Evolutionary conservation across 2,329 filamentous ascomycete species (phyloP), one percentile per base, ranked within the genome.

Genomic region (Colletotrichum liaoningense): DNA sequence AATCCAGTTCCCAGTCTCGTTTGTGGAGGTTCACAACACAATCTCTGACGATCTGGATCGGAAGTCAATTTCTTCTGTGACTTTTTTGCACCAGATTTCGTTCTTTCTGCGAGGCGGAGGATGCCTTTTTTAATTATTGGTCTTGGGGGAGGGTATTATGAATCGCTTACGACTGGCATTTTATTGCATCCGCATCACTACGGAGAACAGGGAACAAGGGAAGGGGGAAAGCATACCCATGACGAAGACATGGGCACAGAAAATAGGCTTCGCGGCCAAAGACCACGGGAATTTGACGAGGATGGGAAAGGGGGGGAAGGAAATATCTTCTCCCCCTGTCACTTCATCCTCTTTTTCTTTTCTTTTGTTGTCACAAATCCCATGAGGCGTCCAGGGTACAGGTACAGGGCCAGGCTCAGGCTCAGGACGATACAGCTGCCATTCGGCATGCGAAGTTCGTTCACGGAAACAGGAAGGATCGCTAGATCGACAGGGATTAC

Each of bases 231-330:
- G 63, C 16, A 49, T 22, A 19, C 35, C 38, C 60, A 71, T 67
- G 66, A 46, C 71, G 35, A 35, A 72, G 60, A 71, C 16, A 42
- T 42, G 14, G 38, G 16, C 38, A 42, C 38, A 73, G 35, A 35
- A 63, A 35, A 71, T 7, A 28, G 49, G 71, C 67, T 73, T 62
- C 71, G 62, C 67, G 52, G 70, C 60, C 58, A 24, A 30, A 30
- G 30, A 46, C 49, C 19, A 24, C 42, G 42, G 42, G 9, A 24
- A 38, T 46, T 46, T 28, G 38, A 14, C 2, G 11, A 24, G 63
- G 58, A 14, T 42, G 38, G 38, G 14, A 42, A 42, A 42, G 14
- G 35, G 5, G 38, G 38, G 14, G 28, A 38, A 5, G 35, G 38
- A 46, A 4, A 22, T 12, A 14, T 14, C 5, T 14, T 14, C 5